Conservation (phyloP, 2,329 filamentous ascomycete species). For the Penicillium sp. region DNA sequence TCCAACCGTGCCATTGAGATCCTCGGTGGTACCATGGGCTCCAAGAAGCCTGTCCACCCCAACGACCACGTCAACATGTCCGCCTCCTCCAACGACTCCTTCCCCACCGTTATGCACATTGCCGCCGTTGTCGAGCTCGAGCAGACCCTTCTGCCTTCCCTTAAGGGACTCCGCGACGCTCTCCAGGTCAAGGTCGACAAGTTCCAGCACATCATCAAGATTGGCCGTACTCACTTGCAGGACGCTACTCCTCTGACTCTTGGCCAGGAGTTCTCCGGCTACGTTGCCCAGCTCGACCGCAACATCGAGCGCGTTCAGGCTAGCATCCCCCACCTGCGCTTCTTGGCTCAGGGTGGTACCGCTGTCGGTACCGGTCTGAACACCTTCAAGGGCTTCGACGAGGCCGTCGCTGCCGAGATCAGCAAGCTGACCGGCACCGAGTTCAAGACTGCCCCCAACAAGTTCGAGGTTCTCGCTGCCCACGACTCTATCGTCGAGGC, state of each 20-base stretch:
- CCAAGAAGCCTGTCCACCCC: slow-evolving; percentile 97
- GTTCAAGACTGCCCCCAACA: slow-evolving; percentile 97
- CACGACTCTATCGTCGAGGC: slow-evolving; percentile 97
- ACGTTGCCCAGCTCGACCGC: slow-evolving; percentile 90
- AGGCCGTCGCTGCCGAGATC: slow-evolving; percentile 88
- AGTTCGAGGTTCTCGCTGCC: slow-evolving; percentile 94
- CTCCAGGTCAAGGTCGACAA: slow-evolving; percentile 86
- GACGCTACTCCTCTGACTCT: slow-evolving; percentile 95
- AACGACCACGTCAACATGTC: slow-evolving; percentile 99
- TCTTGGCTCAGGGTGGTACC: slow-evolving; percentile 92
- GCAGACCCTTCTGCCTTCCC: slow-evolving; percentile 76
- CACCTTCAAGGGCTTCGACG: slow-evolving; percentile 94
- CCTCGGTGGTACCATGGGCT: slow-evolving; percentile 87
- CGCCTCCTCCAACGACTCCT: slow-evolving; percentile 97
- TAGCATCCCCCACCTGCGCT: slow-evolving; percentile 78
- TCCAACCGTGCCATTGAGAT: slow-evolving; percentile 99
- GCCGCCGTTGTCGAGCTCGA: slow-evolving; percentile 93
- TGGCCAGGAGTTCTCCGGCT: slow-evolving; percentile 96
- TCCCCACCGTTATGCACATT: slow-evolving; percentile 99
- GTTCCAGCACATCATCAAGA: slow-evolving; percentile 97
- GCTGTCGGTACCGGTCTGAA: slow-evolving; percentile 97
- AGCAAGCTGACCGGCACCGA: slow-evolving; percentile 87
- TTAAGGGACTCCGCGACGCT: slow-evolving; percentile 78
- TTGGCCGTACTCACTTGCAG: slow-evolving; percentile 94
- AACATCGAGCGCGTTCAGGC: slow-evolving; percentile 85